Base-by-base conservation (phyloP, 371 early-diverging fungal species). In the Parasitella parasitica region DNA sequence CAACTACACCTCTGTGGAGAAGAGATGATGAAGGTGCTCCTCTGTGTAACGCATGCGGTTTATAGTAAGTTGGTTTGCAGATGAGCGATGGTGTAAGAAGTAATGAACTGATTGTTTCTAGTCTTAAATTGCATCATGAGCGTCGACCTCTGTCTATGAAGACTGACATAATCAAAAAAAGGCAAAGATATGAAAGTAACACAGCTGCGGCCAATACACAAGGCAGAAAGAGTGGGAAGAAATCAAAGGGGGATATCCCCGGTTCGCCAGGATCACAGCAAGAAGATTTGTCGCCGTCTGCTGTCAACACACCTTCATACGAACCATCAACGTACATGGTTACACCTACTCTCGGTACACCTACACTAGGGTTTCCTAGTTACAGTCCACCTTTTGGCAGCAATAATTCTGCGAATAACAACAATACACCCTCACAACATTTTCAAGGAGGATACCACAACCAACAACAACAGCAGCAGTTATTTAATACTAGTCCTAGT, bases 1-100 rank as follows among this genome's bases (percentile, higher is more conserved):
- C 89, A 5, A 82, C 82, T 15, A 98, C 99, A 12, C 97, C 98
- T 1, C 85, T 97, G 28, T 99, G 99, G 99, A 85, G 99, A 54
- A 82, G 96, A 58, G 91, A 91, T 63, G 90, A 88, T 61, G 81
- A 88, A 35, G 94, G 92, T 20, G 84, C 89, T 32, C 81, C 86
- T 35, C 76, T 97, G 46, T 98, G 98, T 80, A 98, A 97, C 72
- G 97, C 97, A 8, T 98, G 97, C 72, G 97, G 97, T 18, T 76
- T 98, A 61, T 98, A 97, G 75, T 89, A 79, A 86, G 75, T 76
- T 26, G 15, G 38, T 39, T 39, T 6, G 34, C 22, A 20, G 54
- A 13, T 34, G 15, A 22, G 12, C 12, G n/a, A 16, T 7, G 20
- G 20, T 18, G 38, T 18, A 5, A 41, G 41, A 18, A 30, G 41